Base-by-base conservation (phyloP, 495 filamentous ascomycete genomes). In the Neurospora sp. region DNA sequence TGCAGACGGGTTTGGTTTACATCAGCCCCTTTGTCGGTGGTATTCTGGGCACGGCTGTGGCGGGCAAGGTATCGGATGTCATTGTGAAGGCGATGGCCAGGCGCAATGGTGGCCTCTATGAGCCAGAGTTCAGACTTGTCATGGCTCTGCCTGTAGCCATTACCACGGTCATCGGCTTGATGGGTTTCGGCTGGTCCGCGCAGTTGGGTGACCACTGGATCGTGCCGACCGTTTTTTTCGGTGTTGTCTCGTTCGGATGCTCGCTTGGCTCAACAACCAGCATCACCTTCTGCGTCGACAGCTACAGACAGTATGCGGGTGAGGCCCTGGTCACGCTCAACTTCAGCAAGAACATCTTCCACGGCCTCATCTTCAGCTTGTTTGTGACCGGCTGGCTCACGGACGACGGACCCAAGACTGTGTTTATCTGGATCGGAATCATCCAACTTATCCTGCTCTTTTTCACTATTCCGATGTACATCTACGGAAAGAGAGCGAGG, bases 241-340 rank as follows among this genome's bases (percentile, higher is more conserved):
- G 94, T 2, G 79, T 96, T 62, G 91, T 97, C 72, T 96, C 93
- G 18, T 99, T 99, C 79, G 96, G 96, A 3, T 98, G 96, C 80
- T 91, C 92, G 54, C 86, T 98, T 11, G 95, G 94, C 1, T 93
- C 91, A 69, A 98, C 95, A n/a, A 98, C 95, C 2, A 88, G 93
- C 35, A 97, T 99, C 77, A 97, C 96, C 0, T 98, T 97, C 77
- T 93, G 91, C 71, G 94, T 99, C 35, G 95, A 99, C 80, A 93
- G 91, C 76, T 97, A 98, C 80, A 87, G 95, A 18, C 93, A 96
- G 80, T 98, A 97, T 80, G 96, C 96, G 2, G 94, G 95, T 66
- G 95, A 98, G 81, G 96, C 95, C 11, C 85, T 99, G 60, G 96
- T 99, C 37, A 97, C 95, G 16, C 83, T 99, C 75, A 98, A 97